These are phyloP conservation scores for Pythium volutum DNA, from an alignment of 352 stramenopile genomes.

Conservation along the genomic window DNA sequence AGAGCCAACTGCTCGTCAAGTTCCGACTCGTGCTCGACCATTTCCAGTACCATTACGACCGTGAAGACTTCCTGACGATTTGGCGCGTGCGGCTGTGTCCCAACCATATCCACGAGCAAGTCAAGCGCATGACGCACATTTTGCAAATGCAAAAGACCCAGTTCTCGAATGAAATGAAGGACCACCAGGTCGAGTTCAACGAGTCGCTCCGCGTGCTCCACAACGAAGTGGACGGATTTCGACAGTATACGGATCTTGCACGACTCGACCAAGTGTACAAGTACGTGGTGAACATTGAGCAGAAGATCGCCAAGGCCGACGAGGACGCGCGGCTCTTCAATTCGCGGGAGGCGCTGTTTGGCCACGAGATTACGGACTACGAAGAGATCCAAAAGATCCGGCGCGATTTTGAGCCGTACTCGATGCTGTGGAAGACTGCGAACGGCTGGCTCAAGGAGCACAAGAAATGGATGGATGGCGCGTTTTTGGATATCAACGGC, in stretches of 20 bases:
- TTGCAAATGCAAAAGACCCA: conserved; percentile 79
- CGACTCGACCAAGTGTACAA: conserved; percentile 87
- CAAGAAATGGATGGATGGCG: conserved; percentile 90
- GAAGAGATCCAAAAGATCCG: conserved; percentile 84
- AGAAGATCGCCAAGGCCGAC: conserved; percentile 86
- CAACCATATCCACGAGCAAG: conserved; percentile 85
- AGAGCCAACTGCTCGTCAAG: conserved; percentile 79
- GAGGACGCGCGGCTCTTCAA: conserved; percentile 92
- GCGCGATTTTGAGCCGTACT: conserved; percentile 91
- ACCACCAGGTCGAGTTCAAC: conserved; percentile 91
- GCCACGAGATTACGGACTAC: conserved; percentile 87
- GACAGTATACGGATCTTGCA: conserved; percentile 84
- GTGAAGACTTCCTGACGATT: conserved; percentile 87
- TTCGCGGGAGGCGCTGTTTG: conserved; percentile 90
- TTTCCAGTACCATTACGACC: conserved; percentile 85
- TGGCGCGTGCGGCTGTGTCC: conserved; percentile 87
- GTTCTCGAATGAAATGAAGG: conserved; percentile 89
- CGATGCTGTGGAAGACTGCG: conserved; percentile 90
- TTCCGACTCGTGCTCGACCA: conserved; percentile 74
- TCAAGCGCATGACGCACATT: conserved; percentile 78
- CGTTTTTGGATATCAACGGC: conserved; percentile 89
- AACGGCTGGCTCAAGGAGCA: conserved; percentile 91
- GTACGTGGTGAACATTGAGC: conserved; percentile 83
- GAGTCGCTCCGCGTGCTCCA: conserved; percentile 81
- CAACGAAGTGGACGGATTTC: conserved; percentile 85